These are phyloP conservation scores for Aspergillus funiculosus DNA, from an alignment of 495 filamentous ascomycete species.

Conservation along the genomic window DNA sequence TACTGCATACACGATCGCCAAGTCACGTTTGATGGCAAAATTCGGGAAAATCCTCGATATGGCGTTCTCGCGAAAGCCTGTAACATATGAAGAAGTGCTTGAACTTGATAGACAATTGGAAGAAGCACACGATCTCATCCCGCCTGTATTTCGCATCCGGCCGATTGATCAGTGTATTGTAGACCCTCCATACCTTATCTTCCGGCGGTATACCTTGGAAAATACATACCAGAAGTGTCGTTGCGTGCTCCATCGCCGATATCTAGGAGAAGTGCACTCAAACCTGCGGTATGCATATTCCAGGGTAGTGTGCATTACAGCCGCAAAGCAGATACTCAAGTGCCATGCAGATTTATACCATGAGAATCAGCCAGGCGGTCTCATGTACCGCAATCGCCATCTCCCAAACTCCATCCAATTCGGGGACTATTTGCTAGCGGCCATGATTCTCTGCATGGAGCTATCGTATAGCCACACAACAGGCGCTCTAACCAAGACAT, in stretches of 20 bases:
- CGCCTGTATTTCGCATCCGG: constrained; percentile 63
- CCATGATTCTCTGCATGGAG: constrained; percentile 83
- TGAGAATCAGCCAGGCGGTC: constrained; percentile 68
- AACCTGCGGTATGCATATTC: constrained; percentile 74
- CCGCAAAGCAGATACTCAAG: constrained; percentile 67
- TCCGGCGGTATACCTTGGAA: constrained; percentile 75
- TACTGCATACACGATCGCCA: constrained; percentile 34
- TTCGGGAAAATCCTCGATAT: constrained; percentile 46
- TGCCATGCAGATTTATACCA: constrained; percentile 71
- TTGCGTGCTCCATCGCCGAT: constrained; percentile 79
- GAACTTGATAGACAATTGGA: constrained; percentile 67
- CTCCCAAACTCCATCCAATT: constrained; percentile 74
- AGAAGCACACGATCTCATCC: constrained; percentile 58
- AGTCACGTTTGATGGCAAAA: constrained; percentile 35
- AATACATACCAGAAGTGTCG: constrained; percentile 77
- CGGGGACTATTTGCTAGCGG: constrained; percentile 77
- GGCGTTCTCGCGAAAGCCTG: constrained; percentile 34
- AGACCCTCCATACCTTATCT: constrained; percentile 71
- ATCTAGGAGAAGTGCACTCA: constrained; percentile 61
- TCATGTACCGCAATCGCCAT: constrained; percentile 65
- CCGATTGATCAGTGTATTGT: constrained; percentile 65
- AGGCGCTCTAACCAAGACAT: background rate
- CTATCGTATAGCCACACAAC: constrained; percentile 36
- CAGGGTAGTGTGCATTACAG: constrained; percentile 72
- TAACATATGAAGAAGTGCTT: constrained; percentile 74